A percentile compares a stretch with the other conserved stretches of the same genome.
These are phyloP conservation scores for Talaromyces borbonicus DNA, from an alignment of 495 filamentous ascomycete genomes.

Conservation along the genomic window DNA sequence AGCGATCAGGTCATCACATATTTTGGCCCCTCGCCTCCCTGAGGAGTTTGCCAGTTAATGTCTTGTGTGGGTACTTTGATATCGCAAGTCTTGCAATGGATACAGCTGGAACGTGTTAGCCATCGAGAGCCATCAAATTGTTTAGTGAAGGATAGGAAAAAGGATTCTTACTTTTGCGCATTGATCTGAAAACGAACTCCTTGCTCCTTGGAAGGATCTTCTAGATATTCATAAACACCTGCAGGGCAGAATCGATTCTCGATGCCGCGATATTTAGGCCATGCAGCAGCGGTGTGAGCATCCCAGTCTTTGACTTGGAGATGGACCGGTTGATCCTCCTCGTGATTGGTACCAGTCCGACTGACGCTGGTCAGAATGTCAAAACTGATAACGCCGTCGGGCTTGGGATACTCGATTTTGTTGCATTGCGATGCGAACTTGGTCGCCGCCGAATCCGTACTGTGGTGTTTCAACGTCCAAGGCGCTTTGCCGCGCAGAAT, in stretches of 20 bases:
- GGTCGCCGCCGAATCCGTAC: conserved; percentile 55
- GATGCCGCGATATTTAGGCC: conserved; percentile 79
- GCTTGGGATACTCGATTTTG: conserved; percentile 95
- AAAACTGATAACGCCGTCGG: conserved; percentile 86
- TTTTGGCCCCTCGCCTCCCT: conserved; percentile 94
- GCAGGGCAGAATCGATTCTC: conserved; percentile 99
- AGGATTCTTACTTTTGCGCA: conserved; percentile 74
- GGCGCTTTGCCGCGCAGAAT: conserved; percentile 70
- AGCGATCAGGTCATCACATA: conserved; percentile 75
- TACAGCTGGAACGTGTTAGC: conserved; percentile 55
- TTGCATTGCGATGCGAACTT: conserved; percentile 66
- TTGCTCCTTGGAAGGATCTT: conserved; percentile 69
- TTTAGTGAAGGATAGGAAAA: neutral
- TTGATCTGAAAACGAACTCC: conserved; percentile 98
- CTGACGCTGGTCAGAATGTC: conserved; percentile 92
- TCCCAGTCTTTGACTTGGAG: conserved; percentile 93
- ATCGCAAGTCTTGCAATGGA: conserved; percentile 99
- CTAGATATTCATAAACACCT: conserved; percentile 96
- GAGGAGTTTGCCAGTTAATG: conserved; percentile 93
- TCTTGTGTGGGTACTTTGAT: conserved; percentile 96
- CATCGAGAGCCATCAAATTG: neutral
- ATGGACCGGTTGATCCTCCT: conserved; percentile 97
- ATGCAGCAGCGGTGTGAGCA: conserved; percentile 69
- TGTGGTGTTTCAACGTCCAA: conserved; percentile 87
- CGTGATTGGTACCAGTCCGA: conserved; percentile 94